phyloP scores from a whole-genome alignment of 805 yeast species.

The Lipomyces lipofer region DNA sequence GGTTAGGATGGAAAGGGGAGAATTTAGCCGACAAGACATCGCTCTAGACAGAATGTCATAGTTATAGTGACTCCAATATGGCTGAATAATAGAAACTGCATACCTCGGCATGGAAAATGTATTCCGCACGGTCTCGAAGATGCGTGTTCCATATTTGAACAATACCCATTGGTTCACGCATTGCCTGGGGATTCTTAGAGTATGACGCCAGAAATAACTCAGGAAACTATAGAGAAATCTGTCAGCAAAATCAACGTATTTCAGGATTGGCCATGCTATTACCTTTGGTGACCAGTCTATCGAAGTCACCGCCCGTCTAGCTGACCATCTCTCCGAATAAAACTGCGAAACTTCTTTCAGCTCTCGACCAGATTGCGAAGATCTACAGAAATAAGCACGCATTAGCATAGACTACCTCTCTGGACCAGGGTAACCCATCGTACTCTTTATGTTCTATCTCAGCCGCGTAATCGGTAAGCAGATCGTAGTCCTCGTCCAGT shows the following conservation, averaged over 20 bases:
- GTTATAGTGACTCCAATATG: too few relatives aligned
- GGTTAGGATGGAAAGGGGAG: slow-evolving; percentile 44
- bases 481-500: slow-evolving; percentile 37
- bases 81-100: neutral
- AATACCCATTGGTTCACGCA: slow-evolving; percentile 36
- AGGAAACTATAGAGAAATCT: slow-evolving; percentile 24
- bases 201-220: slow-evolving; percentile 43
- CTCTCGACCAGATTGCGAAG: slow-evolving; percentile 21
- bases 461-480: slow-evolving; percentile 37
- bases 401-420: neutral
- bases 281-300: slow-evolving; percentile 42
- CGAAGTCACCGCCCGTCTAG: slow-evolving; percentile 37
- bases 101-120: slow-evolving; percentile 44
- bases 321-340: slow-evolving; percentile 26
- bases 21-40: slow-evolving; percentile 46
- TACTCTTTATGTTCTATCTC: slow-evolving; percentile 7
- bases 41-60: slow-evolving; percentile 37
- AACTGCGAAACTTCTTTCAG: slow-evolving; percentile 32
- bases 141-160: slow-evolving; percentile 44
- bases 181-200: slow-evolving; percentile 31
- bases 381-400: too few relatives aligned
- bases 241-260: neutral
- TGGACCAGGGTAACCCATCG: neutral
- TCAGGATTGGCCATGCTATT: neutral
- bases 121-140: slow-evolving; percentile 42